Conservation (phyloP, 768 basidiomycete species). For the Russula sp. region DNA sequence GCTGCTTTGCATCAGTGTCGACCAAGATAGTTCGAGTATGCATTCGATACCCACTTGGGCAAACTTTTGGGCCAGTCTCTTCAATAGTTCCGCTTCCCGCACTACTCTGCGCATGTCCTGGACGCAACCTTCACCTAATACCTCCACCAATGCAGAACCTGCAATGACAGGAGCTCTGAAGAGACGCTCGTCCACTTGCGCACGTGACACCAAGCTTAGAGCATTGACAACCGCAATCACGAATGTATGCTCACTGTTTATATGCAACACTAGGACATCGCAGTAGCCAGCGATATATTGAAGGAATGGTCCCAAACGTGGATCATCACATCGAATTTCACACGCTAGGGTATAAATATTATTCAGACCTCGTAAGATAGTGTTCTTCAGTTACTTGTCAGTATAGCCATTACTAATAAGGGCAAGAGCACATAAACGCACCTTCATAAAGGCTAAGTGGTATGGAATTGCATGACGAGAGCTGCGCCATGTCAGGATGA, state of each 20-base stretch:
- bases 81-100: neutral
- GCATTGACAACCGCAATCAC: neutral
- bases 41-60: neutral
- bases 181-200: slow-evolving; percentile 9
- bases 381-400: slow-evolving; percentile 13
- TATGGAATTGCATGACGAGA: slow-evolving; percentile 16
- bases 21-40: neutral
- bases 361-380: slow-evolving; percentile 21
- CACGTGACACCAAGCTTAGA: neutral
- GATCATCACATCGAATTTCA: neutral
- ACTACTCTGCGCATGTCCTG: slow-evolving; percentile 17
- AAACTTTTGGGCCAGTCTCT: slow-evolving; percentile 13
- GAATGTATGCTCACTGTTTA: slow-evolving; percentile 2
- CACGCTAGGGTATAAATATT: slow-evolving; percentile 12
- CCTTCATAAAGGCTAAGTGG: slow-evolving; percentile 21
- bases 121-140: slow-evolving; percentile 2
- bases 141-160: neutral
- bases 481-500: slow-evolving; percentile 3
- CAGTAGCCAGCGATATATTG: slow-evolving; percentile 13
- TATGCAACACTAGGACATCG: slow-evolving; percentile 9
- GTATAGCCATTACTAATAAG: neutral
- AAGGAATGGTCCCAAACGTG: slow-evolving; percentile 13
- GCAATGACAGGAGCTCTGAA: slow-evolving; percentile 3
- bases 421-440: neutral
- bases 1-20: slow-evolving; percentile 2